Conservation (phyloP, 768 basidiomycete species). For the Pilatotrama ljubarskyi region DNA sequence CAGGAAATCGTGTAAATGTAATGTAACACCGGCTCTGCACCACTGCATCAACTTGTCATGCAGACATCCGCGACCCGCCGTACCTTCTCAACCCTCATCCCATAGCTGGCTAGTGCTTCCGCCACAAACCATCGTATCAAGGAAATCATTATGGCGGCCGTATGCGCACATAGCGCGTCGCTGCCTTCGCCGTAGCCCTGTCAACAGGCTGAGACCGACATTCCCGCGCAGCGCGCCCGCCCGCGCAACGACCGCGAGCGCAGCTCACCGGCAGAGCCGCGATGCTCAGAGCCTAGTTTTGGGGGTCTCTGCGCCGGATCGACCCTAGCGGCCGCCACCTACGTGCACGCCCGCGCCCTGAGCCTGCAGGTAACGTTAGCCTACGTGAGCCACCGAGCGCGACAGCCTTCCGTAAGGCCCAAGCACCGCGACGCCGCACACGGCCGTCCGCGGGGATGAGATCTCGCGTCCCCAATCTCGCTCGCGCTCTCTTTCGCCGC, state of each 20-base stretch:
- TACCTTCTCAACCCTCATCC: not conserved
- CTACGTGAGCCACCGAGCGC: not conserved
- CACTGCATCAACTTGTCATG: slow-evolving; percentile 6
- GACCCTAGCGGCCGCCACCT: slow-evolving; percentile 6
- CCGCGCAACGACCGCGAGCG: slow-evolving; percentile 4
- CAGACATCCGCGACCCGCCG: not conserved
- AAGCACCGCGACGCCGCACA: not conserved
- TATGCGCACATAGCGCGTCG: not conserved
- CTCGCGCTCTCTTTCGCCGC: not conserved
- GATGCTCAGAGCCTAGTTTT: not conserved
- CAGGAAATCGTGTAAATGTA: slow-evolving; percentile 6
- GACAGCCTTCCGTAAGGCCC: no score
- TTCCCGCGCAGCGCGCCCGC: slow-evolving; percentile 1
- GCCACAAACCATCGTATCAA: not conserved
- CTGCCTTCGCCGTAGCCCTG: no score
- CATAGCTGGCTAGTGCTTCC: not conserved
- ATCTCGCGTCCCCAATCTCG: slow-evolving; percentile 14
- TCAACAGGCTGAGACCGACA: not conserved
- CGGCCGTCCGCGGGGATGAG: slow-evolving; percentile 5
- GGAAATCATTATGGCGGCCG: not conserved
- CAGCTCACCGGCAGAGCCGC: not conserved
- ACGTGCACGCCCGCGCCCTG: not conserved
- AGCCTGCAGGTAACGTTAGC: slow-evolving; percentile 2
- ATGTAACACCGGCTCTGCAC: slow-evolving; percentile 12
- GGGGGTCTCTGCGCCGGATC: not conserved